Evolutionary conservation across 345 rosid genomes (phyloP), one percentile per base, ranked within the genome.

Genomic region (Chamaenerion angustifolium): DNA sequence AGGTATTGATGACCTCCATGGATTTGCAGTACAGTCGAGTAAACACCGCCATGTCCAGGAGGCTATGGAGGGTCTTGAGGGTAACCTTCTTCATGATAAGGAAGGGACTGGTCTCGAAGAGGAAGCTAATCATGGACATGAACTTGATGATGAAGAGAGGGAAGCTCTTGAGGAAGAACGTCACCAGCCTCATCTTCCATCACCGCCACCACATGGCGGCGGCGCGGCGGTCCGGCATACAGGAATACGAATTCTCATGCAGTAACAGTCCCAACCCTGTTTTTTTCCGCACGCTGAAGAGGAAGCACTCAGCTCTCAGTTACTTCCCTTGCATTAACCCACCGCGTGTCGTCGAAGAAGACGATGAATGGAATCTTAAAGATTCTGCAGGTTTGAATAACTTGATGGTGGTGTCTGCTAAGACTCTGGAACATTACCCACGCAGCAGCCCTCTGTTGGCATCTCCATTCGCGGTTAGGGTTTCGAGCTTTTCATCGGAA

Each of bases 221-320:
- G 62, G 61, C 66, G 41, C 68, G 76, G 45, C 63, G 70, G 18
- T 19, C 35, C 40, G 50, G 78, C 72, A 1, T 61, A 69, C 78
- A 69, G 76, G 84, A 78, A 13, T 78, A 78, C 49, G 84, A 78
- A 16, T 78, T 78, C 71, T 78, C 84, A 12, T 75, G 84, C 71
- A 75, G 78, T 68, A 66, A 75, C 68, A 75, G 80, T 37, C 84
- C 84, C 1, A 70, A 65, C 35, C 84, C 74, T 66, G 76, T 68
- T 78, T 78, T 75, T 75, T 67, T 59, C 74, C 68, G 64, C 71
- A 45, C 60, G 46, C 68, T 64, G 8, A 71, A 69, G 16, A 53
- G 65, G 27, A 74, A 65, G 55, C 71, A 58, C 59, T 43, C 8
- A 31, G 8, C 41, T 46, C 68, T 58, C 54, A 14, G 12, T 48